phyloP scores from a whole-genome alignment of 2,329 filamentous ascomycete species.

The Cordyceps farinosa region DNA sequence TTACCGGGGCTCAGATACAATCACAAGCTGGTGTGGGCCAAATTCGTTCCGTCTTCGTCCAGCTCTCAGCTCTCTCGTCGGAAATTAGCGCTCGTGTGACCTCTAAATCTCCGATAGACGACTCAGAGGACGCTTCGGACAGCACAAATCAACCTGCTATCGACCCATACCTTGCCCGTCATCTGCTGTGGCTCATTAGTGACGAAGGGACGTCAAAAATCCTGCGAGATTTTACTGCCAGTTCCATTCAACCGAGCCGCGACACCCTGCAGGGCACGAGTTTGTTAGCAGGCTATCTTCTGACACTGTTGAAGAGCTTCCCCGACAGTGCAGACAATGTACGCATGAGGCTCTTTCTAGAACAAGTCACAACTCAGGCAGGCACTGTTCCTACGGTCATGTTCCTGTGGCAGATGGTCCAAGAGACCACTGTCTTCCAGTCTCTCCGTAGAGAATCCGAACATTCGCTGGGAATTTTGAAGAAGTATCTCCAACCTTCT shows the following conservation, averaged over 20 bases:
- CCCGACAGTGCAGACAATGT: conserved; percentile 80
- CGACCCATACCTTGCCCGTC: conserved; percentile 57
- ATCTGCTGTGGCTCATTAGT: conserved; percentile 69
- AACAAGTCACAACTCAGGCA: conserved; percentile 32
- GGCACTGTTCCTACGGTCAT: conserved; percentile 58
- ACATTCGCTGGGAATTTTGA: conserved; percentile 28
- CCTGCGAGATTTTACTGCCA: conserved; percentile 33
- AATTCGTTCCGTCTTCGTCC: conserved; percentile 51
- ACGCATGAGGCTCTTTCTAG: conserved; percentile 84
- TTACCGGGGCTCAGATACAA: conserved; percentile 42
- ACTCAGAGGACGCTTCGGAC: conserved; percentile 30
- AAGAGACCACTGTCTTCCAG: conserved; percentile 39
- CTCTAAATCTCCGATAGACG: neutral
- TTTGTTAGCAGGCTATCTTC: conserved; percentile 77
- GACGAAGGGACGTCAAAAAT: conserved; percentile 64
- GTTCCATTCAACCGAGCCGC: conserved; percentile 28
- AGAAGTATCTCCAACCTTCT: conserved; percentile 30
- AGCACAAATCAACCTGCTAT: conserved; percentile 35
- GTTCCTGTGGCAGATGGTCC: conserved; percentile 74
- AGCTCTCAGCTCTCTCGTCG: conserved; percentile 48
- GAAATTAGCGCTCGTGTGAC: conserved; percentile 48
- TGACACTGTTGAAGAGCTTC: conserved; percentile 83
- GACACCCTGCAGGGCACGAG: conserved; percentile 46
- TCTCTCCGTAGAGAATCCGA: conserved; percentile 32
- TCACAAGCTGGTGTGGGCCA: conserved; percentile 38